phyloP scores from a whole-genome alignment of 108 stramenopile genomes.

The Seminavis robusta region DNA sequence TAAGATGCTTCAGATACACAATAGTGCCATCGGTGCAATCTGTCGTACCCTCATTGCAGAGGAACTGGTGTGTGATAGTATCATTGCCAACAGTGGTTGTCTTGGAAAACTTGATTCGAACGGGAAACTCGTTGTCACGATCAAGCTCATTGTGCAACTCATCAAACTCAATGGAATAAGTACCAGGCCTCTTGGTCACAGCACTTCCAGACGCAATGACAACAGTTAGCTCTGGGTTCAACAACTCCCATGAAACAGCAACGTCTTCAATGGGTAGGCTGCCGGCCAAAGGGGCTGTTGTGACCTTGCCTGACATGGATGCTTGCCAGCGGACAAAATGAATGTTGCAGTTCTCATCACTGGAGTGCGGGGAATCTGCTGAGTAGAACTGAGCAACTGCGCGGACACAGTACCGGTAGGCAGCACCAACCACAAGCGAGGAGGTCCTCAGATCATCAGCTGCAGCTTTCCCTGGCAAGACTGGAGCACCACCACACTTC shows the following conservation, averaged over 20 bases:
- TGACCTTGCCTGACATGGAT: slow-evolving; percentile 2
- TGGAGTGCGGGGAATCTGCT: neutral
- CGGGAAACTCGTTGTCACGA: neutral
- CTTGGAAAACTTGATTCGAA: neutral
- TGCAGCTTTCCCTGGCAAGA: neutral
- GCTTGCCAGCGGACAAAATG: neutral
- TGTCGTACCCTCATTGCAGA: neutral
- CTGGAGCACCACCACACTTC: neutral
- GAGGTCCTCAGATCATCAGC: slow-evolving; percentile 2
- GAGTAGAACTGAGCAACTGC: no score
- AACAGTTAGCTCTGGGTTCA: neutral
- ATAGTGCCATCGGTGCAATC: neutral
- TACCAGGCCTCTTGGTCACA: no score
- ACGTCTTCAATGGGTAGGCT: slow-evolving; percentile 1
- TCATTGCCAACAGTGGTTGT: no score
- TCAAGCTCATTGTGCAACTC: neutral
- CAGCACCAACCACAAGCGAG: neutral
- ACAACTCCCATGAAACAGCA: neutral
- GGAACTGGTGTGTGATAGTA: neutral
- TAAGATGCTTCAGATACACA: slow-evolving; percentile 4
- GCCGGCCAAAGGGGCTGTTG: neutral
- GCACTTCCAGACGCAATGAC: neutral
- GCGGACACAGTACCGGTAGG: neutral
- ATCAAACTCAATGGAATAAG: neutral
- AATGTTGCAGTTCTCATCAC: neutral